Base-by-base conservation (phyloP, 257 asterid genomes). In the Plectranthus barbatus region DNA sequence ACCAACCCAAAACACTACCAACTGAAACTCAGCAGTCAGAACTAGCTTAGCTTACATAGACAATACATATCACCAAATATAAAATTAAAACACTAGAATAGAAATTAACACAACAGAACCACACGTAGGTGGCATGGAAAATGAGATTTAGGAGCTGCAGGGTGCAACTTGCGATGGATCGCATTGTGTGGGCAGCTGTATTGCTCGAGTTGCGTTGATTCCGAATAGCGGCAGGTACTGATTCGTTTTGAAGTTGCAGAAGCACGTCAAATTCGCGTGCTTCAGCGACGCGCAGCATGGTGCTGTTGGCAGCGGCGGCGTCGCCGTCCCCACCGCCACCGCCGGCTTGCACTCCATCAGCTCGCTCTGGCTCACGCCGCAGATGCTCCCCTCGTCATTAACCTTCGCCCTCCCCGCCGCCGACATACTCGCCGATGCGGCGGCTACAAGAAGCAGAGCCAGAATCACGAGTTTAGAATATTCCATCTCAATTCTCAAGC, bases 331-430 rank as follows among this genome's bases (percentile, higher is more conserved):
- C 4, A 66, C 13, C 15, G 70, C 78, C 54, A 59, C 81, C 41
- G 81, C 75, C 26, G 75, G 68, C 63, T 68, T 72, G 76, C 81
- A 76, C 56, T 57, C 42, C 17, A 36, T 13, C 44, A 76, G 59
- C 58, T 72, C 81, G 0, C 20, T 19, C 9, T 26, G 58, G 53
- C 42, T 64, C 56, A 76, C 21, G 29, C 81, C 78, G 44, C 81
- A 77, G 18, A 72, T 39, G 26, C 40, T 37, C 17, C 7, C 52
- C 11, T 49, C 71, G 14, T 9, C 31, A 0, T 10, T 29, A 1
- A 1, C 23, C 46, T 39, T 37, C 12, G 60, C 80, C 46, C 26
- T 37, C 12, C 55, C 80, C 39, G 7, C 21, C 18, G 2, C 62
- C 1, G 50, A 12, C 3, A 48, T n/a, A 58, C 60, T 64, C 3